Evolutionary conservation across 805 yeast species (phyloP).

Genomic region (Wickerhamiella siamensis): DNA sequence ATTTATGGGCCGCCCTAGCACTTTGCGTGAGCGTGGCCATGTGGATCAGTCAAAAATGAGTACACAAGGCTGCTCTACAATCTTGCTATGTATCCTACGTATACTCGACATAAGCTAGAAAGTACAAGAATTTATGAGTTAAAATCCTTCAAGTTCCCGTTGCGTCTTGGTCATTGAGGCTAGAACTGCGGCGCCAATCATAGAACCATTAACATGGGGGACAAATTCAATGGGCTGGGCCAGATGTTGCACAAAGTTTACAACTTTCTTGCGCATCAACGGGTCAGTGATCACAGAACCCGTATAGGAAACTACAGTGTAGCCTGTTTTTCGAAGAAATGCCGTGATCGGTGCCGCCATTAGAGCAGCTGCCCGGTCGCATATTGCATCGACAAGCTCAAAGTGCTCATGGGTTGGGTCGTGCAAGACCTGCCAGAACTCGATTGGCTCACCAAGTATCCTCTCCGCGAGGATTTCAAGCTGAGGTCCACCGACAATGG

Average conservation of each 20-base stretch:
- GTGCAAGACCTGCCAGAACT: background rate
- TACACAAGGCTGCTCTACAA: too few species aligned
- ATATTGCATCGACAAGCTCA: background rate
- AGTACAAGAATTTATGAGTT: too few species aligned
- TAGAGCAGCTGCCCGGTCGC: background rate
- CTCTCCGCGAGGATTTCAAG: conserved; percentile 5
- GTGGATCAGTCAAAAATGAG: background rate
- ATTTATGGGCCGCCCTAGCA: background rate
- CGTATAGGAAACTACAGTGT: background rate
- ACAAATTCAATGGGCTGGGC: background rate
- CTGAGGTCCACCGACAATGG: conserved; percentile 13
- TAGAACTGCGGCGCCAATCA: background rate
- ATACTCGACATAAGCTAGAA: too few species aligned
- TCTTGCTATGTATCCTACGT: background rate
- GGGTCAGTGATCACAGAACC: background rate
- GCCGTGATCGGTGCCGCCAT: background rate
- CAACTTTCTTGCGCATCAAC: background rate
- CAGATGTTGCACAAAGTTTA: background rate
- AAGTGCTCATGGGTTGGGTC: background rate
- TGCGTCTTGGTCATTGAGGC: background rate
- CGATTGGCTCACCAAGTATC: background rate
- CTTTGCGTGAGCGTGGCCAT: background rate
- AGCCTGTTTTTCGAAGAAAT: background rate
- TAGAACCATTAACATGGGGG: background rate
- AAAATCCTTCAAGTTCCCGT: background rate